A percentile compares a stretch with the other conserved stretches of the same genome.
Conservation (phyloP, 2,329 filamentous ascomycete species). For the Colletotrichum echinochloae region DNA sequence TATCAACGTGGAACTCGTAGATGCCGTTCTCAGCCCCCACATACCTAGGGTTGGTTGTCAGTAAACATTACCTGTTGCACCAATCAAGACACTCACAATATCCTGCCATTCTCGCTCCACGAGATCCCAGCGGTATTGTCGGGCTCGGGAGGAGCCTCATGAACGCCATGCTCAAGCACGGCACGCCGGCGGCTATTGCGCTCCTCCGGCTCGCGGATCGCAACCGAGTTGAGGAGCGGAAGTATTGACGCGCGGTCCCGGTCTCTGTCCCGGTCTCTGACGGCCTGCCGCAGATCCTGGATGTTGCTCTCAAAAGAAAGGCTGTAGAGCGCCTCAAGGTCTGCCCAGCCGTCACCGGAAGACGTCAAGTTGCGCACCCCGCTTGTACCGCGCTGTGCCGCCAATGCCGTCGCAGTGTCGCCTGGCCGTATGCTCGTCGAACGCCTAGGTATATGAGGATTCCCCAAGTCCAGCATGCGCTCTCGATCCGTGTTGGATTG, state of each 20-base stretch:
- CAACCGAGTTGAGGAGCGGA: slow-evolving; percentile 54
- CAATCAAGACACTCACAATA: slow-evolving; percentile 61
- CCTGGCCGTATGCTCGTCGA: slow-evolving; percentile 25
- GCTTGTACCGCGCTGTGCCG: slow-evolving; percentile 16
- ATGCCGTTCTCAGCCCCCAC: slow-evolving; percentile 78
- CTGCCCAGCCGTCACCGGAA: slow-evolving; percentile 51
- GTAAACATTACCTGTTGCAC: slow-evolving; percentile 4
- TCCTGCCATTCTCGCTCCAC: slow-evolving; percentile 72
- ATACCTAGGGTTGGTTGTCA: slow-evolving; percentile 59
- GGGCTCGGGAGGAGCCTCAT: slow-evolving; percentile 59
- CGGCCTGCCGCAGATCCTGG: slow-evolving; percentile 44
- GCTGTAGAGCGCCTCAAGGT: slow-evolving; percentile 58
- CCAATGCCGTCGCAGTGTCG: slow-evolving; percentile 16
- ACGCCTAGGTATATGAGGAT: slow-evolving; percentile 27
- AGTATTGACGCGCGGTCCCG: slow-evolving; percentile 49
- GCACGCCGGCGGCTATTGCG: slow-evolving; percentile 45
- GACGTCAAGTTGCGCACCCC: slow-evolving; percentile 22
- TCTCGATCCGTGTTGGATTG: slow-evolving; percentile 35
- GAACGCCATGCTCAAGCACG: slow-evolving; percentile 53
- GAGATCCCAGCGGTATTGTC: slow-evolving; percentile 71
- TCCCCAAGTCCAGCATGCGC: slow-evolving; percentile 24
- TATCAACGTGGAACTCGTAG: slow-evolving; percentile 78
- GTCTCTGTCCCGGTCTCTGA: slow-evolving; percentile 50
- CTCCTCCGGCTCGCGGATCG: slow-evolving; percentile 47
- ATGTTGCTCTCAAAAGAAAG: slow-evolving; percentile 48